These are phyloP conservation scores for Zea mays DNA, from an alignment of 176 grass and related monocot genomes.

Conservation along the genomic window Zm-B73-REFERENCE-NAM-5.0 NC_050104.1:94037501-94038000, in stretches of 20 bases:
- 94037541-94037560: not conserved
- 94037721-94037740: not conserved
- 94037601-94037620: not conserved
- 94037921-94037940: conserved; percentile 63
- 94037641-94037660: not conserved
- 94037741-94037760: not conserved
- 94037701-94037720: not conserved
- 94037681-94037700: not conserved
- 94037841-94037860: conserved; percentile 89
- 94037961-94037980: conserved; percentile 63
- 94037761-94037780: not conserved
- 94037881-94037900: conserved; percentile 75
- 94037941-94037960: conserved; percentile 67
- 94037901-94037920: conserved; percentile 40
- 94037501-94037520: too few relatives aligned
- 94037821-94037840: conserved; percentile 89
- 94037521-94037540: not conserved
- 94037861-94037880: conserved; percentile 86
- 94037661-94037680: not conserved
- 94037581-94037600: conserved; percentile 10
- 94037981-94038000: conserved; percentile 57
- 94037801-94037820: conserved; percentile 51
- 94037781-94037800: not conserved
- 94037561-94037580: not conserved
- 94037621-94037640: not conserved